phyloP scores from a whole-genome alignment of 225 moss, liverwort and hornwort species.

The Antitrichia curtipendula region DNA sequence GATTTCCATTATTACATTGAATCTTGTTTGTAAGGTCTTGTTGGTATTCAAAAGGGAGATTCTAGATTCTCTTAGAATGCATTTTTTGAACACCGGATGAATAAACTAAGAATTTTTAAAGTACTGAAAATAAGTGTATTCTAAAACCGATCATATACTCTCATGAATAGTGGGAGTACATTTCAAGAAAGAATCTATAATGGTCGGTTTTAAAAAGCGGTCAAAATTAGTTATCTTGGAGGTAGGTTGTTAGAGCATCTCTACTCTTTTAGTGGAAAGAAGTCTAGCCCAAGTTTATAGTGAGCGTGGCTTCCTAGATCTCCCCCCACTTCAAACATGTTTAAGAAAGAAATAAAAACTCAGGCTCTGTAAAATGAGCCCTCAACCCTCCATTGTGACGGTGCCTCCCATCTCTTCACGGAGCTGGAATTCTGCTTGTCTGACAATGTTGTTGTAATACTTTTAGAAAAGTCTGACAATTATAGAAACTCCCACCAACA shows the following conservation, averaged over 20 bases:
- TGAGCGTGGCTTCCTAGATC: fast-evolving
- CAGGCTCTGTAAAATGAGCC: neutral
- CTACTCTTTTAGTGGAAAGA: fast-evolving
- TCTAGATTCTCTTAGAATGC: too few species aligned
- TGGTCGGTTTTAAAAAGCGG: neutral
- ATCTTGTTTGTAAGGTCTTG: too few species aligned
- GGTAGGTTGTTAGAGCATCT: neutral
- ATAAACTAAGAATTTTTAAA: too few species aligned
- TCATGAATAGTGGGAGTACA: neutral
- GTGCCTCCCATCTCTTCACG: too few species aligned
- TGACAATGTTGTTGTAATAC: neutral
- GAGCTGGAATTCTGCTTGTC: fast-evolving
- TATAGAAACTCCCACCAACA: too few species aligned
- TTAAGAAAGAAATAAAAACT: too few species aligned
- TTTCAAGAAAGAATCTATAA: neutral
- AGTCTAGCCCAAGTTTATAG: fast-evolving
- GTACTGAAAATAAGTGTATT: too few species aligned
- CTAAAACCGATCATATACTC: too few species aligned
- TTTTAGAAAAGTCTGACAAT: neutral
- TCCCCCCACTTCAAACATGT: fast-evolving
- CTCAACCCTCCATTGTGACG: neutral
- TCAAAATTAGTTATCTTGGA: neutral
- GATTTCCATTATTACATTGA: too few species aligned
- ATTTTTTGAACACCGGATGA: too few species aligned
- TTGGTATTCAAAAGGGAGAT: too few species aligned